A percentile compares a stretch with the other conserved stretches of the same genome.
Conservation (phyloP, 176 grass and related monocot species). For the Carex littledalei region DNA sequence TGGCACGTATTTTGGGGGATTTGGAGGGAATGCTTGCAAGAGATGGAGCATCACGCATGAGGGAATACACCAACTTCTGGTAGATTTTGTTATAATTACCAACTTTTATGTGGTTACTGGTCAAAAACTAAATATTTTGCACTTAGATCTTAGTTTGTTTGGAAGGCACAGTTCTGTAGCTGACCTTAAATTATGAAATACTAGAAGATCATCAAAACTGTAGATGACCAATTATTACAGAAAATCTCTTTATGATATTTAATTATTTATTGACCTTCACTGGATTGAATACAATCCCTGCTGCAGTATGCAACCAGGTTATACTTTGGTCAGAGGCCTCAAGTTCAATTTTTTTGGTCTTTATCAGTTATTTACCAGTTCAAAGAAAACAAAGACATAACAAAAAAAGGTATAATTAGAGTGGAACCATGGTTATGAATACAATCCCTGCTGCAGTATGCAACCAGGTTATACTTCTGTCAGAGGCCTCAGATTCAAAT, state of each 20-base stretch:
- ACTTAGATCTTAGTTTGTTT: too few relatives aligned
- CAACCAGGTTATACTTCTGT: neutral
- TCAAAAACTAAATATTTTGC: too few relatives aligned
- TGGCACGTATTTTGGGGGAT: too few relatives aligned
- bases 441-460: neutral
- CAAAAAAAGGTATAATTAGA: too few relatives aligned
- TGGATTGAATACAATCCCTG: neutral
- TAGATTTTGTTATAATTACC: too few relatives aligned
- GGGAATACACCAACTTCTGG: too few relatives aligned
- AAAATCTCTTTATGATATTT: neutral
- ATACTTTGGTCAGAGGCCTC: neutral
- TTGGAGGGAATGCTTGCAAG: too few relatives aligned
- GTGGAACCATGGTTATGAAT: neutral
- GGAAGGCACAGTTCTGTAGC: too few relatives aligned
- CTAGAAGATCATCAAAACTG: neutral
- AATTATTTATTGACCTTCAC: neutral
- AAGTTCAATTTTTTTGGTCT: neutral
- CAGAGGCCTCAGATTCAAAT: neutral
- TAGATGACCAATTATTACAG: neutral
- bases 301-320: neutral
- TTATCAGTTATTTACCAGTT: neutral
- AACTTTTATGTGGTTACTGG: too few relatives aligned
- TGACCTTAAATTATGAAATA: neutral
- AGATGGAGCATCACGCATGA: too few relatives aligned
- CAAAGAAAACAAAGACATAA: too few relatives aligned